Percentiles rank a stretch among this genome's conserved stretches.
These are phyloP conservation scores for Glycyrrhiza uralensis DNA, from an alignment of 306 rosid species.

Conservation along the genomic window DNA sequence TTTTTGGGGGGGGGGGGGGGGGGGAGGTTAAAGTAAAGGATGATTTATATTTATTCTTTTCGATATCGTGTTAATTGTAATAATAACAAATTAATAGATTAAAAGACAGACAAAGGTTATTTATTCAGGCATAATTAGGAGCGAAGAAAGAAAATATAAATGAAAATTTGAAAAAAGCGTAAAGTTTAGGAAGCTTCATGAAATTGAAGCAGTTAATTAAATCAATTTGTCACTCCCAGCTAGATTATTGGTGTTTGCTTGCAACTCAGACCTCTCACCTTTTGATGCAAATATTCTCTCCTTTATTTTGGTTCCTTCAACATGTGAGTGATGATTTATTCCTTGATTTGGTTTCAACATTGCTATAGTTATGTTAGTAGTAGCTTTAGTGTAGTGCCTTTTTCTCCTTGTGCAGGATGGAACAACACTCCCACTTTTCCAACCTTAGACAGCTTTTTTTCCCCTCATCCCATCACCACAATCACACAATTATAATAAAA, in stretches of 20 bases:
- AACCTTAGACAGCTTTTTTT: neutral
- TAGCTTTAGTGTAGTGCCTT: conserved; percentile 11
- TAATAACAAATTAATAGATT: neutral
- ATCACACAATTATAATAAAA: neutral
- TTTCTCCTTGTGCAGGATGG: neutral
- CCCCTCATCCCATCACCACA: neutral
- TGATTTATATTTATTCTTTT: neutral
- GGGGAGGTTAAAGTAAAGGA: neutral
- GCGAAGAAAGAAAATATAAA: neutral
- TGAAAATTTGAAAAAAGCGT: conserved; percentile 2
- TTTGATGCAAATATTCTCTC: conserved; percentile 37
- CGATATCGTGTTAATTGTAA: neutral
- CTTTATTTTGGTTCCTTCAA: conserved; percentile 28
- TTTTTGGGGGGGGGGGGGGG: neutral
- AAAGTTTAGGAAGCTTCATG: conserved; percentile 28
- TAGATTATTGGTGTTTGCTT: conserved; percentile 23
- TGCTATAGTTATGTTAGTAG: neutral
- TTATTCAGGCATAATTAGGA: neutral
- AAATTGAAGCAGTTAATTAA: conserved; percentile 12
- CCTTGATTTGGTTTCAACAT: neutral
- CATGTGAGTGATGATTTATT: conserved; percentile 11
- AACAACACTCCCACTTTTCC: conserved; percentile 11
- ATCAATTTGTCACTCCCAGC: conserved; percentile 13
- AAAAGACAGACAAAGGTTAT: neutral
- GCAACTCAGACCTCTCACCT: conserved; percentile 24